These are phyloP conservation scores for Mrakia gelida DNA, from an alignment of 768 basidiomycete species.

Conservation along the genomic window DNA sequence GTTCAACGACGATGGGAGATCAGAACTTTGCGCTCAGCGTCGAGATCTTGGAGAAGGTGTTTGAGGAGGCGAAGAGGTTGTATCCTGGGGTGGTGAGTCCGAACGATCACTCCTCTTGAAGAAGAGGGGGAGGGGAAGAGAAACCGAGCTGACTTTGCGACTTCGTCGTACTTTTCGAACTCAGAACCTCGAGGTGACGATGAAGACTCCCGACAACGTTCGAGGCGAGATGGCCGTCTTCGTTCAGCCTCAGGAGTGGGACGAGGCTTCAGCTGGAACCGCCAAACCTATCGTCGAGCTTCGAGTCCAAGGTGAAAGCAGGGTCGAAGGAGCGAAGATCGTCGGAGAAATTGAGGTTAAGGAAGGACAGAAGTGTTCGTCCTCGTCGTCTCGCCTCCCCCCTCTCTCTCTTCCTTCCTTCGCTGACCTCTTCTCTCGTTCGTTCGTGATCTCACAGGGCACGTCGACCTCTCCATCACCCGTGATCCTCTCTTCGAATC, in stretches of 20 bases:
- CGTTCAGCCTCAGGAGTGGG: constrained; percentile 54
- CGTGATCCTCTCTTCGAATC: background rate
- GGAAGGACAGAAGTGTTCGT: constrained; percentile 43
- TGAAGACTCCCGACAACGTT: constrained; percentile 54
- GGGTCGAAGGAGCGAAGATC: constrained; percentile 47
- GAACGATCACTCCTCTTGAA: too few species aligned
- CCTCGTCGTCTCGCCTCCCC: background rate
- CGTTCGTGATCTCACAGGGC: background rate
- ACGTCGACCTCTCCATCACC: constrained; percentile 9
- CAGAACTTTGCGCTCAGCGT: constrained; percentile 39
- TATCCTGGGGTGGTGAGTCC: constrained; percentile 64
- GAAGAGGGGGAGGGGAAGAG: too few species aligned
- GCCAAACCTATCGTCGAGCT: constrained; percentile 58
- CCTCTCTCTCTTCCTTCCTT: background rate
- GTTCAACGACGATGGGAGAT: constrained; percentile 58
- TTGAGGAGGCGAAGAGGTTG: constrained; percentile 55
- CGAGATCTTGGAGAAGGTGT: constrained; percentile 61
- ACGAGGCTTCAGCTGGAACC: constrained; percentile 4
- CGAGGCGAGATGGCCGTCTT: constrained; percentile 51
- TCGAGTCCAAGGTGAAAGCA: constrained; percentile 52
- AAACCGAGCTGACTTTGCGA: background rate
- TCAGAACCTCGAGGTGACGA: constrained; percentile 58
- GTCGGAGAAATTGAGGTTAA: constrained; percentile 46
- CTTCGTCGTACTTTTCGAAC: constrained; percentile 20
- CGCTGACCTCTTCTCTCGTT: background rate